Percentiles rank a stretch among this genome's conserved stretches.
Conservation (phyloP, 2,329 filamentous ascomycete genomes). For the Pseudogymnoascus sp. region DNA sequence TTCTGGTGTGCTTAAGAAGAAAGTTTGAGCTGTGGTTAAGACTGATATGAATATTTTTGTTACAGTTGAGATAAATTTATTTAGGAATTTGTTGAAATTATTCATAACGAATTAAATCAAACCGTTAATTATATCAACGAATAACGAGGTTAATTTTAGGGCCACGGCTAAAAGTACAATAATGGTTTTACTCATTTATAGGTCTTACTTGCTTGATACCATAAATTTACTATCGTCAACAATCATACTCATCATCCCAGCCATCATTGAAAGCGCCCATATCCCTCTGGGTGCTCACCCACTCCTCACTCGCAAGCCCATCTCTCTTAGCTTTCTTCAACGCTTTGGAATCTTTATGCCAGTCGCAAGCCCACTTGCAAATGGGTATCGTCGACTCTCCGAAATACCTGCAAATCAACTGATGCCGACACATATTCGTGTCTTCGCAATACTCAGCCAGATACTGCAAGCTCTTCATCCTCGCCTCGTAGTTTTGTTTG, state of each 20-base stretch:
- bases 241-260: constrained; percentile 38
- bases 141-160: not conserved
- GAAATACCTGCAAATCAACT: constrained; percentile 68
- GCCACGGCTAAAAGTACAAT: not conserved
- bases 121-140: not conserved
- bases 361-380: constrained; percentile 71
- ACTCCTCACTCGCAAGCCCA: constrained; percentile 52
- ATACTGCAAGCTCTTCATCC: constrained; percentile 55
- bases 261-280: constrained; percentile 48
- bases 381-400: constrained; percentile 51
- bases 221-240: constrained; percentile 10
- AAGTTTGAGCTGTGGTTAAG: constrained; percentile 10
- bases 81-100: not conserved
- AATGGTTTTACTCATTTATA: not conserved
- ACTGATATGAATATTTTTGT: not conserved
- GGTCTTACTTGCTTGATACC: not conserved
- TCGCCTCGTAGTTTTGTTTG: constrained; percentile 36
- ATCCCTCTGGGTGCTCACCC: constrained; percentile 54
- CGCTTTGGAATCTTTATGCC: constrained; percentile 58
- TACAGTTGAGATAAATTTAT: not conserved
- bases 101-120: not conserved
- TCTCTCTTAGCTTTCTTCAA: constrained; percentile 49
- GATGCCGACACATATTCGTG: constrained; percentile 64
- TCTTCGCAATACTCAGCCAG: constrained; percentile 78
- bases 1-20: constrained; percentile 28